phyloP scores from a whole-genome alignment of 73 alveolate genomes.

The Tetrahymena thermophila region DNA sequence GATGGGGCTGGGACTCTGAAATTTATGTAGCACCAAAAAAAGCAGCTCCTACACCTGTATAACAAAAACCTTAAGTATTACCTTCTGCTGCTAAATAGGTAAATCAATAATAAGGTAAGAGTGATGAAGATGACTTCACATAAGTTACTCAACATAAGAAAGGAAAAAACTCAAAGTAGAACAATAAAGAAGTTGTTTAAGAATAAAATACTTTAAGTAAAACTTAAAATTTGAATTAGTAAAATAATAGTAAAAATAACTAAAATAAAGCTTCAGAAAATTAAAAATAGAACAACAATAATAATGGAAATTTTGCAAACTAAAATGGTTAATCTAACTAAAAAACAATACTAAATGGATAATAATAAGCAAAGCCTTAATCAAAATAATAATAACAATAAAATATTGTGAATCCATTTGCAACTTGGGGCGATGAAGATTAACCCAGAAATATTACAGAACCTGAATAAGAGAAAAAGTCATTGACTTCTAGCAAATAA shows the following conservation, averaged over 20 bases:
- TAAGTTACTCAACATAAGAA: not conserved
- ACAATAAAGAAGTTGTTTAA: not conserved
- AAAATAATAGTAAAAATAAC: not conserved
- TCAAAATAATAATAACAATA: not conserved
- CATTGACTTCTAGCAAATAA: not conserved
- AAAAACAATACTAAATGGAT: not conserved
- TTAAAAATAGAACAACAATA: too few species aligned
- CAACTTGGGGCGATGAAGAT: not conserved
- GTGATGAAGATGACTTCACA: not conserved
- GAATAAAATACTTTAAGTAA: not conserved
- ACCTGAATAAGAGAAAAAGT: not conserved
- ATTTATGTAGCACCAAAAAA: not conserved
- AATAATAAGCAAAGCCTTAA: not conserved
- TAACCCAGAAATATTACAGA: not conserved
- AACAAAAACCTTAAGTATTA: not conserved
- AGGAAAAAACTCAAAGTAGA: not conserved
- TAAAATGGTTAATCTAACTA: not conserved
- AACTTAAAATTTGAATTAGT: not conserved
- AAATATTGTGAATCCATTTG: not conserved
- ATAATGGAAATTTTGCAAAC: not conserved
- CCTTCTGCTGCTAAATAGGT: not conserved
- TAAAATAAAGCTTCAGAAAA: not conserved
- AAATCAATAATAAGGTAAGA: not conserved
- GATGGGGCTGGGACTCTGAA: not conserved
- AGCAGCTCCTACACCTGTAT: not conserved